Percentiles rank a stretch among this genome's conserved stretches.
Conservation (phyloP, 768 basidiomycete species). For the Mrakia gelida region DNA sequence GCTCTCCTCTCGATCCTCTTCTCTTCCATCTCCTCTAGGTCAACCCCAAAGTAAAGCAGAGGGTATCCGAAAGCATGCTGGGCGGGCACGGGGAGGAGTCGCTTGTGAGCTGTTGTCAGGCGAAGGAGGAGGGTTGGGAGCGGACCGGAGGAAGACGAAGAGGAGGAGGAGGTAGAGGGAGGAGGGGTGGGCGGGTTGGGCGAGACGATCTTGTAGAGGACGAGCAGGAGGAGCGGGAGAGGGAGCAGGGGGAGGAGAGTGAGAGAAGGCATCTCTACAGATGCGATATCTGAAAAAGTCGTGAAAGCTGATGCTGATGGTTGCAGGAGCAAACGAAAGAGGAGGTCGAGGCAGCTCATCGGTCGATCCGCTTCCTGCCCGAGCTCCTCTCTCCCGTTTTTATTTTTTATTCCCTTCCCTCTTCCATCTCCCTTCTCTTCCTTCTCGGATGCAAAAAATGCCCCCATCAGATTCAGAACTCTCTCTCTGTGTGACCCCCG, state of each 20-base stretch:
- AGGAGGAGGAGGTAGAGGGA: no score
- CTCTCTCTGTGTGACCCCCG: no score
- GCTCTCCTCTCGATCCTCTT: conserved; percentile 50
- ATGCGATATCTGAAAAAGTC: neutral
- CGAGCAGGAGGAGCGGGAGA: no score
- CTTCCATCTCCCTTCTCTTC: neutral
- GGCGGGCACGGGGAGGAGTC: conserved; percentile 52
- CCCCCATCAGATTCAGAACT: neutral
- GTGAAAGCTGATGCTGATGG: neutral
- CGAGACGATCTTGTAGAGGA: no score
- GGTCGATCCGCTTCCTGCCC: neutral
- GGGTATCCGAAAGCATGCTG: conserved; percentile 60
- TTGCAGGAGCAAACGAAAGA: neutral
- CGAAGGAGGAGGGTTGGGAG: no score
- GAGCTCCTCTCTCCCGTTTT: no score
- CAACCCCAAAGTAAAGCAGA: conserved; percentile 56
- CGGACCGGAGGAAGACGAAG: no score
- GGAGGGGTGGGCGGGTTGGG: no score
- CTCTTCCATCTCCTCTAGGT: conserved; percentile 55
- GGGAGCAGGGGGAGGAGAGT: no score
- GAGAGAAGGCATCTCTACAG: no score
- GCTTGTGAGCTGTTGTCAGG: conserved; percentile 51
- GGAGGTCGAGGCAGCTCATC: neutral
- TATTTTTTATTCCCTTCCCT: neutral
- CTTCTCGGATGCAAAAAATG: neutral